These are phyloP conservation scores for Alternaria dauci DNA, from an alignment of 2,329 filamentous ascomycete species.

Conservation along the genomic window DNA sequence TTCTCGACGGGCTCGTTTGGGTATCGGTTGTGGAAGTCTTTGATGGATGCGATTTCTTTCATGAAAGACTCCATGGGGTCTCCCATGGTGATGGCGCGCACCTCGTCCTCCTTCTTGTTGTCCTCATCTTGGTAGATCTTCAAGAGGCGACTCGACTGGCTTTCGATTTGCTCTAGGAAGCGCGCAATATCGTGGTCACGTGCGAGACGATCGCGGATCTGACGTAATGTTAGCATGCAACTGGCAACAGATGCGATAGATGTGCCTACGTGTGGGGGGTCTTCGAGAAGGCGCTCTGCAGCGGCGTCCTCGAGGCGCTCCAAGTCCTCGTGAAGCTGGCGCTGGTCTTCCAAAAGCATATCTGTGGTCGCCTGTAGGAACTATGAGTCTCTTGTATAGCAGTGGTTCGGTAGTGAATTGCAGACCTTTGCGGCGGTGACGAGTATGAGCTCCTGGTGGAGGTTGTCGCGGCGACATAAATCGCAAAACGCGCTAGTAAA, in stretches of 20 bases:
- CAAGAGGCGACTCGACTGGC: constrained; percentile 81
- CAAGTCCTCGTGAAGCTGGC: constrained; percentile 93
- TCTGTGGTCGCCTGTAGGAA: constrained; percentile 33
- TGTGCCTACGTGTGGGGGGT: constrained; percentile 79
- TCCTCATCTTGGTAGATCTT: constrained; percentile 84
- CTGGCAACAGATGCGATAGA: neutral
- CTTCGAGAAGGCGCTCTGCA: constrained; percentile 85
- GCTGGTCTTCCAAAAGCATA: constrained; percentile 91
- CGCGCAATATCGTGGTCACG: constrained; percentile 91
- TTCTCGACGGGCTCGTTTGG: constrained; percentile 96
- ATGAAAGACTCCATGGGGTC: constrained; percentile 94
- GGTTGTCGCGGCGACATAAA: constrained; percentile 23
- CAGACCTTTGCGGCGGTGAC: constrained; percentile 36
- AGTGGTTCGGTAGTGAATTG: constrained; percentile 20
- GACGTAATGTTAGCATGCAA: constrained; percentile 15
- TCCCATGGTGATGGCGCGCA: constrained; percentile 82
- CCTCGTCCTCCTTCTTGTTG: constrained; percentile 76
- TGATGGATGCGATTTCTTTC: constrained; percentile 80
- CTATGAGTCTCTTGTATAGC: constrained; percentile 27
- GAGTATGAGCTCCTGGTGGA: constrained; percentile 24
- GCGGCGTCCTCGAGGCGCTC: constrained; percentile 95
- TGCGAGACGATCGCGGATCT: constrained; percentile 89
- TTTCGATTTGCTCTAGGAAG: constrained; percentile 86
- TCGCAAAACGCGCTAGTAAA: constrained; percentile 27
- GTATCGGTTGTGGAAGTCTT: constrained; percentile 87